Percentiles rank a stretch among this genome's conserved stretches.
These are phyloP conservation scores for Puccinia triticina DNA, from an alignment of 1,284 basidiomycete genomes.

Conservation along the genomic window DNA sequence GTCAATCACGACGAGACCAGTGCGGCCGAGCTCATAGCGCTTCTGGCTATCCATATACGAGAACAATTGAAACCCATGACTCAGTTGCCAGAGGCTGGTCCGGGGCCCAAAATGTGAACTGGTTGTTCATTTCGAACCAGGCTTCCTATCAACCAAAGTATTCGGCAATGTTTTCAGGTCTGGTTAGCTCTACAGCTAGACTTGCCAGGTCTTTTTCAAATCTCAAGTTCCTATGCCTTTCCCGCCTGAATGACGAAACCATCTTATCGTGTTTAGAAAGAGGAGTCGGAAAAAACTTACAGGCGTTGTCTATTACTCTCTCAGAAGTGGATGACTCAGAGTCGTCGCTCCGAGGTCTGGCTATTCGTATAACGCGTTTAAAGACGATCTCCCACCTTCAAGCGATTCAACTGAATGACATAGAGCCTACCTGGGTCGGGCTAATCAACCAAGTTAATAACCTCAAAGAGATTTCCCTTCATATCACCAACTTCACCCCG, in stretches of 20 bases:
- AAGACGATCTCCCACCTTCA: slow-evolving; percentile 2
- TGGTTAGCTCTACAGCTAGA: slow-evolving; percentile 26
- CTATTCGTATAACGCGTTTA: background rate
- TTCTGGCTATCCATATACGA: slow-evolving; percentile 23
- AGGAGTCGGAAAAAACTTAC: slow-evolving; percentile 20
- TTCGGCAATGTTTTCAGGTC: slow-evolving; percentile 3
- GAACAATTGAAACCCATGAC: slow-evolving; percentile 29
- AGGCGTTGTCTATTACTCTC: slow-evolving; percentile 35
- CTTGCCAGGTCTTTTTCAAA: slow-evolving; percentile 34
- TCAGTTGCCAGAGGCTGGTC: slow-evolving; percentile 13
- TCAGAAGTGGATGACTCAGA: slow-evolving; percentile 27
- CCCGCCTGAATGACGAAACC: slow-evolving; percentile 33
- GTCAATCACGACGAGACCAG: background rate
- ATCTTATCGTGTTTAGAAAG: slow-evolving; percentile 24
- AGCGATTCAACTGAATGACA: slow-evolving; percentile 44
- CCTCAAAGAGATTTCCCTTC: slow-evolving; percentile 26
- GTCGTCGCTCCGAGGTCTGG: background rate
- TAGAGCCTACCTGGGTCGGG: slow-evolving; percentile 37
- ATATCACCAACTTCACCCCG: slow-evolving; percentile 31
- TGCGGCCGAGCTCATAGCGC: background rate
- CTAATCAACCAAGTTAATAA: slow-evolving; percentile 19
- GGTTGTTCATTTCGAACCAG: slow-evolving; percentile 41
- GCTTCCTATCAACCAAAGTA: slow-evolving; percentile 20
- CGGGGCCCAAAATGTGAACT: slow-evolving; percentile 32
- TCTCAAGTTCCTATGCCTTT: slow-evolving; percentile 23